These are phyloP conservation scores for Yarrowia sp. DNA, from an alignment of 805 yeast genomes.

Conservation along the genomic window DNA sequence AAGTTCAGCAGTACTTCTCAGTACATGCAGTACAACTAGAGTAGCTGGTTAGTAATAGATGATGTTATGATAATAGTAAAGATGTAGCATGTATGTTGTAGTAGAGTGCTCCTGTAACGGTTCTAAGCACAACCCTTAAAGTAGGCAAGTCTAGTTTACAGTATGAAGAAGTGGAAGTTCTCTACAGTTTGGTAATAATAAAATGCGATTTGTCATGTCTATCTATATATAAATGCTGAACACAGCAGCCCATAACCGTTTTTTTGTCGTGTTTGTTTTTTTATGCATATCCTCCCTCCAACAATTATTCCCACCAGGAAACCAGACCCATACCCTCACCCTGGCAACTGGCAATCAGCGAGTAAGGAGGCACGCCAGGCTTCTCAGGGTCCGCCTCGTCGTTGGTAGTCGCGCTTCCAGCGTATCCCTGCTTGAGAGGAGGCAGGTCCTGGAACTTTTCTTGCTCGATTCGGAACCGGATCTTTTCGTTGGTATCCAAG, in stretches of 20 bases:
- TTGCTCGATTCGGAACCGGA: constrained; percentile 87
- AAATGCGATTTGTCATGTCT: background rate
- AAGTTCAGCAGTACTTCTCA: constrained; percentile 95
- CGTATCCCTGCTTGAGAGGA: constrained; percentile 61
- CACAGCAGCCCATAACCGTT: background rate
- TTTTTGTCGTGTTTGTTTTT: no score
- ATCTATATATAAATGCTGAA: background rate
- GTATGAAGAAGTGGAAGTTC: no score
- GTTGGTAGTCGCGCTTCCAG: constrained; percentile 39
- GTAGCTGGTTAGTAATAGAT: background rate
- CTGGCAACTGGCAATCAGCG: constrained; percentile 84
- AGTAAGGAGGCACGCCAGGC: constrained; percentile 66
- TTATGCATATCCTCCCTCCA: background rate
- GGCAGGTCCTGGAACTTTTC: constrained; percentile 81
- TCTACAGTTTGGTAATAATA: no score
- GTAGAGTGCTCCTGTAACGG: no score
- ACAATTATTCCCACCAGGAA: constrained; percentile 83
- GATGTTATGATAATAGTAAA: constrained; percentile 3
- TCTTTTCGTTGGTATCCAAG: constrained; percentile 86
- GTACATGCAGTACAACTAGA: constrained; percentile 94
- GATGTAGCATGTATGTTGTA: background rate
- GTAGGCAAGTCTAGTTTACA: no score
- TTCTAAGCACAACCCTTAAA: no score
- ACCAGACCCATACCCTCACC: constrained; percentile 96
- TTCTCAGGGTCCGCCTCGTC: constrained; percentile 30